Base-by-base conservation (phyloP, 2,329 filamentous ascomycete species). In the Apiospora hydei region DNA sequence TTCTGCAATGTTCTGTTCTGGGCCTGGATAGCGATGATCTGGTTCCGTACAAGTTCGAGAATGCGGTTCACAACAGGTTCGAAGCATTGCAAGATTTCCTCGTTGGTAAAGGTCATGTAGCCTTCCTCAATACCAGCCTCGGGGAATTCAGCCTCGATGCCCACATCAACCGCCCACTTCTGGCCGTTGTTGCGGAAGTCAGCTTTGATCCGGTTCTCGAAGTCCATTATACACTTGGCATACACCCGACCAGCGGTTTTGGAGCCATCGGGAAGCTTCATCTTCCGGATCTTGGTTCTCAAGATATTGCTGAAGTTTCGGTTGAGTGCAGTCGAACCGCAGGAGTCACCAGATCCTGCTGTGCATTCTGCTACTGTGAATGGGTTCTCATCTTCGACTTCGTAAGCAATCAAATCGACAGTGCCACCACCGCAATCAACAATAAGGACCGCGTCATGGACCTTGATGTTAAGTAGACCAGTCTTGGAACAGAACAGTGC, bases 141-240 rank as follows among this genome's bases (percentile, higher is more conserved):
- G 51, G 96, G 96, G 85, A 97, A 98, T 81, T 98, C 96, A 61
- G 96, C 95, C 86, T 99, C 96, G 79, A 99, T 98, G 80, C 96
- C 96, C 69, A 99, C 96, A 81, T 99, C 96, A 26, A 98, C 95
- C 64, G 96, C 96, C 96, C 96, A 98, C 83, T 98, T 98, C 84
- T 98, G 96, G 69, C 96, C 95, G 83, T 70, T 70, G 53, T 67
- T 67, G 8, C 69, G 69, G 69, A 70, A 70, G 18, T 64, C 69
- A 11, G 53, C 53, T 44, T 70, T 70, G 38, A 70, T 70, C 7
- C 57, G 38, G 44, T 70, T 70, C 30, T 70, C 69, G 18, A 70
- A 70, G 41, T 70, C 69, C 51, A 70, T 67, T 11, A 70, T 70
- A 21, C 53, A 64, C 41, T 70, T 70, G 69, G 53, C 53, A 24